Base-by-base conservation (phyloP, 768 basidiomycete genomes). In the Clitopilus hobsonii region DNA sequence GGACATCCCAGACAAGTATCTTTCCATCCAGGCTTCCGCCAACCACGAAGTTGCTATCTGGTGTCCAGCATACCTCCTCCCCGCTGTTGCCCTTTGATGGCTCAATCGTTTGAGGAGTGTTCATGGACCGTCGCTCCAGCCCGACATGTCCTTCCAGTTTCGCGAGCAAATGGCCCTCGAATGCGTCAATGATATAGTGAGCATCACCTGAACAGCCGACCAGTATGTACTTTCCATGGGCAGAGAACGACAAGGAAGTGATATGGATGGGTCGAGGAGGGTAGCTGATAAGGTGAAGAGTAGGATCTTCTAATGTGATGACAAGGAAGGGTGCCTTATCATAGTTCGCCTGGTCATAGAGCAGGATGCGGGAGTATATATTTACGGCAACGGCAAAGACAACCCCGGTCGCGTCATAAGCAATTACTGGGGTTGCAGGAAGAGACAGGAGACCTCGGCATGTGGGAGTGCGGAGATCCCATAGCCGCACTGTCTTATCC, bases 181-280 rank as follows among this genome's bases (percentile, higher is more conserved):
- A 98, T 0, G 93, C 86, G 65, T 99, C 97, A 58, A 98, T 62
- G 53, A 99, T 79, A 64, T 98, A 98, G 70, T 99, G 97, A 2
- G 88, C 89, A 64, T 90, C 84, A 6, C 90, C 90, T 2, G 94
- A 91, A 61, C 97, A 98, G 30, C 97, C 95, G 16, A 96, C 85
- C 23, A 99, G 81, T 24, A 99, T 74, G 62, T 87, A 91, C 65
- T 91, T 91, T 45, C 93, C 94, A 63, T 95, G 89, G 28, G 89
- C 83, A 11, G 93, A 95, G 73, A 98, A 98, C 1, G 85, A 73
- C 61, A 97, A 76, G 10, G 91, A 94, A 2, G 97, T 98, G 80
- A 96, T 94, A 63, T 84, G 86, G 54, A 94, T 94, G 29, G 84
- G 83, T 29, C 93, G 85, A 6, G 94, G 92, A 20, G 96, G 94